Evolutionary conservation across 768 basidiomycete species (phyloP), one percentile per base, ranked within the genome.

Genomic region (Suillus americanus): DNA sequence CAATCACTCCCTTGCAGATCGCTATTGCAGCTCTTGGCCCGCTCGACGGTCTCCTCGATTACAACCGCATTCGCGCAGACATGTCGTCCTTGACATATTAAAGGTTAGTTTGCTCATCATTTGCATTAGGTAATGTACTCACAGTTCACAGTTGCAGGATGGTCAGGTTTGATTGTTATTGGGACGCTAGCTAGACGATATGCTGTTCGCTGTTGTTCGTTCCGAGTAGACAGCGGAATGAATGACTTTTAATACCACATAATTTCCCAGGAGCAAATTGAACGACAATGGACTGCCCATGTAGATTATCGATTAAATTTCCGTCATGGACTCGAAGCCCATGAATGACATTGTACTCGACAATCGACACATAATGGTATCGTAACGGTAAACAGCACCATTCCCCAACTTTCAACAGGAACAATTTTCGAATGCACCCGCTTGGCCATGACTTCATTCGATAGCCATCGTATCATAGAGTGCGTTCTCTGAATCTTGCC

Each of bases 11-110:
- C 23, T 59, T 40, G 1, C 71, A 93, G 90, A 82, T 95, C 68
- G 89, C 95, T 3, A 78, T 98, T 51, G 94, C 97, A 57, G 97
- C 96, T 63, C 79, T 95, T 64, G 97, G 97, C 65, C 89, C 87
- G 69, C 85, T 91, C 64, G 97, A 99, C 69, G 95, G 96, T 73
- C 85, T 99, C 48, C 82, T 96, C 54, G 97, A 98, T 78, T 99
- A 99, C 82, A 93, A 90, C 81, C 93, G 96, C 72, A 84, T 92
- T 72, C 90, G 91, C 64, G 77, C 86, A 35, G 91, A 92, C 70
- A 92, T 88, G 88, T 92, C 91, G 37, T 92, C 91, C 37, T 80
- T 93, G 83, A 69, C 86, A 67, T 89, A 89, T 76, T 93, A 86
- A 74, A 54, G 57, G 68, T 65, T 33, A 33, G 56, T 48, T 41